Conservation (phyloP, 139 green algal genomes). For the Tetradesmus obliquus region DNA sequence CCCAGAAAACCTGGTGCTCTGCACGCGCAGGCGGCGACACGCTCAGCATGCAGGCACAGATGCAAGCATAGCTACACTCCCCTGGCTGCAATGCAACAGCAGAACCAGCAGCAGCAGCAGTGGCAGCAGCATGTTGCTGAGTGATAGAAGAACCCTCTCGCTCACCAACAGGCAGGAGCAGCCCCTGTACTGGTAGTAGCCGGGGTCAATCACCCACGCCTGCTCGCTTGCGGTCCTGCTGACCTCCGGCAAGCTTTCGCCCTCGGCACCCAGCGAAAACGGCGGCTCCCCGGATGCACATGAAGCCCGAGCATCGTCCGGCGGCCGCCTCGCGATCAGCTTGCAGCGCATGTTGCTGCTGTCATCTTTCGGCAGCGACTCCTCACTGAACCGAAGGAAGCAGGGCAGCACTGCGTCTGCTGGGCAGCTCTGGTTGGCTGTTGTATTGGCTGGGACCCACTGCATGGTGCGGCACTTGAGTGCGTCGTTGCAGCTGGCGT, state of each 20-base stretch:
- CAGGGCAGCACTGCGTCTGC: background rate
- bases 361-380: background rate
- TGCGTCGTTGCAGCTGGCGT: background rate
- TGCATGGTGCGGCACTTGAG: background rate
- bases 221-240: background rate
- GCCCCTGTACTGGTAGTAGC: constrained; percentile 30
- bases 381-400: background rate
- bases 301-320: background rate
- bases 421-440: background rate
- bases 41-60: too few species aligned
- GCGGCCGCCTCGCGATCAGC: background rate
- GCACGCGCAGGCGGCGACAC: too few species aligned
- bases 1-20: too few species aligned
- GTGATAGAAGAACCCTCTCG: background rate
- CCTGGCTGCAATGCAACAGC: background rate
- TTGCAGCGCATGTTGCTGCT: background rate
- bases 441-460: background rate
- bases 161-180: constrained; percentile 28
- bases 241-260: background rate
- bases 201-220: constrained; percentile 19
- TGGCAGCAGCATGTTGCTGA: too few species aligned
- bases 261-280: background rate
- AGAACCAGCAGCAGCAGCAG: background rate
- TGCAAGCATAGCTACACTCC: too few species aligned
- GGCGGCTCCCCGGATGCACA: background rate